Evolutionary conservation across 257 asterid genomes (phyloP).

Genomic region (Gentiana straminea): DNA sequence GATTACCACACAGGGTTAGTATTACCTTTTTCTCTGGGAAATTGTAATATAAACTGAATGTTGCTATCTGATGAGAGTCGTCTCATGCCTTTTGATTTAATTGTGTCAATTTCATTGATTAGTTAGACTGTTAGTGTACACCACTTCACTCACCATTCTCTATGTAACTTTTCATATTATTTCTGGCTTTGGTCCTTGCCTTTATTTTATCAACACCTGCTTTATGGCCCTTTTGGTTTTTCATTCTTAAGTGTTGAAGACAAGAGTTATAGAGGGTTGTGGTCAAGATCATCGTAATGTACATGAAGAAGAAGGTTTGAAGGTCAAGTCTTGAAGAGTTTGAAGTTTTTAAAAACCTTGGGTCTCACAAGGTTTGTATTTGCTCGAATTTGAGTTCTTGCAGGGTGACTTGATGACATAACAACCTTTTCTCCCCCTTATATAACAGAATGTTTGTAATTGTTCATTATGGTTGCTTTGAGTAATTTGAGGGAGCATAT

Average conservation of each 20-base stretch:
- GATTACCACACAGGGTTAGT: slow-evolving; percentile 56
- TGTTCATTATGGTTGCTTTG: too few species aligned
- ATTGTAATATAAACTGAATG: too few species aligned
- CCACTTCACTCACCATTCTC: too few species aligned
- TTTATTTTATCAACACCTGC: slow-evolving; percentile 9
- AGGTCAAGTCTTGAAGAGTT: slow-evolving; percentile 35
- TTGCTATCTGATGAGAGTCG: background rate
- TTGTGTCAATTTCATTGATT: too few species aligned
- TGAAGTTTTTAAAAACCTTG: slow-evolving; percentile 32
- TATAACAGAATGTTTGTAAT: too few species aligned
- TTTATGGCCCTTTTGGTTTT: slow-evolving; percentile 20
- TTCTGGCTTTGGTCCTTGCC: slow-evolving; percentile 4
- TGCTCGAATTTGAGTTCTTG: slow-evolving; percentile 13
- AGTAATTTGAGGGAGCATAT: too few species aligned
- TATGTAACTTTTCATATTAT: background rate
- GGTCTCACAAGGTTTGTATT: slow-evolving; percentile 29
- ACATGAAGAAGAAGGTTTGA: slow-evolving; percentile 52
- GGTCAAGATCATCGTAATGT: slow-evolving; percentile 44
- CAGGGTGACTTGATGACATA: slow-evolving; percentile 11
- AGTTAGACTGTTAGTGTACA: too few species aligned
- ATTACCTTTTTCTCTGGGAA: background rate
- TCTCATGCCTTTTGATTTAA: background rate
- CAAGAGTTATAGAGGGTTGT: slow-evolving; percentile 41
- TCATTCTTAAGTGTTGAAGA: slow-evolving; percentile 47
- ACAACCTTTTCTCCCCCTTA: too few species aligned